Conservation (phyloP, 805 yeast species). For the Groenewaldozyma tartarivorans region DNA sequence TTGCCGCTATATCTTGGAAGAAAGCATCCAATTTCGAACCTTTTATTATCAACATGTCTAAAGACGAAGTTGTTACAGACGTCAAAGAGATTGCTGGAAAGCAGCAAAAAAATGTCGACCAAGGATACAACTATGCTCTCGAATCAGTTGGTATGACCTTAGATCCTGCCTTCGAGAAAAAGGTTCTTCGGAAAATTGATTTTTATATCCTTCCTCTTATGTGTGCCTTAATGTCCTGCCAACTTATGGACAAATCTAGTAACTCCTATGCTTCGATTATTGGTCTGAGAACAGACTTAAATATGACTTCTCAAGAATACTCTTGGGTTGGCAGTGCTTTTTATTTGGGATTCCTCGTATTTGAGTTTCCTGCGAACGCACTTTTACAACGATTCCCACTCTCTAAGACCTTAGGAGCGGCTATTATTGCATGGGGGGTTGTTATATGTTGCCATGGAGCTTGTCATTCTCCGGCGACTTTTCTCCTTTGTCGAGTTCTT, state of each 20-base stretch:
- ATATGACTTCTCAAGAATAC: conserved; percentile 34
- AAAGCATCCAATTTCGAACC: no score
- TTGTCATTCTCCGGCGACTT: conserved; percentile 35
- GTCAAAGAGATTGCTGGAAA: no score
- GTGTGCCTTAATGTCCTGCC: conserved; percentile 40
- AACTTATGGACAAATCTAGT: conserved; percentile 54
- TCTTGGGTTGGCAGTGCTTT: conserved; percentile 50
- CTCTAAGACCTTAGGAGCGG: conserved; percentile 38
- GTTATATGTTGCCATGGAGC: conserved; percentile 41
- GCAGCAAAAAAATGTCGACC: no score
- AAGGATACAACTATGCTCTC: no score
- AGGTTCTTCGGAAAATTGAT: conserved; percentile 42
- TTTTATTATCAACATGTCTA: no score
- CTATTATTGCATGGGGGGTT: conserved; percentile 52
- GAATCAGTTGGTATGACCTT: conserved; percentile 7
- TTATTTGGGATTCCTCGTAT: conserved; percentile 53
- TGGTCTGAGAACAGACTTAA: conserved; percentile 38
- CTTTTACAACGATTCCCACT: conserved; percentile 49
- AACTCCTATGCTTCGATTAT: conserved; percentile 43
- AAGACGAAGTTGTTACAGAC: no score
- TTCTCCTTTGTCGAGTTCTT: conserved; percentile 37
- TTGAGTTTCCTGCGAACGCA: conserved; percentile 41
- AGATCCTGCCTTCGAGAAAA: conserved; percentile 20
- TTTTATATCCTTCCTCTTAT: conserved; percentile 41
- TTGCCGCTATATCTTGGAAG: no score